Evolutionary conservation across 768 basidiomycete genomes (phyloP), one percentile per base, ranked within the genome.

Genomic region (Xerocomus spinulosus): DNA sequence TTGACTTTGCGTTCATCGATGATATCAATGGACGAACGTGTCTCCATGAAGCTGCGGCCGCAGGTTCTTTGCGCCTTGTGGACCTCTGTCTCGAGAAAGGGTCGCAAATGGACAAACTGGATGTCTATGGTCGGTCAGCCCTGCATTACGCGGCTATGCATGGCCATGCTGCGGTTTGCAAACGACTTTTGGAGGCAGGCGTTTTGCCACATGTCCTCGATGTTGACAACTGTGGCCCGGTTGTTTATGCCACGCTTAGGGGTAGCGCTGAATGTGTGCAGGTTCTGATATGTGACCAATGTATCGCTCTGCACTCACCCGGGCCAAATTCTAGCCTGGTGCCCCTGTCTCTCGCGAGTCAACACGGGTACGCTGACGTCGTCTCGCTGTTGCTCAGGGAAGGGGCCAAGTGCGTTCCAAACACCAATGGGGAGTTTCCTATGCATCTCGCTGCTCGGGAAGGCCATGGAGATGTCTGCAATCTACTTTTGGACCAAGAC

Each of bases 91-190:
- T 97, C 17, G 74, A 79, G 48, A 81, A 81, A 44, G 79, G 80
- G 14, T 80, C 91, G 3, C 70, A 79, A n/a, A 76, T 82, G 42
- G 80, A 83, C 57, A 87, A 81, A 55, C 71, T 79, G 18, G 96
- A 99, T 60, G 82, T 84, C 1, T 99, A 98, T 67, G 93, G 92
- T 25, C 87, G 96, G 4, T 87, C 90, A 7, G 85, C 94, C 4
- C 75, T 99, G 35, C 95, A 98, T 70, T 99, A 99, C 69, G 92
- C 92, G 14, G 87, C 91, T 18, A 92, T 97, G 83, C 84, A 92
- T 60, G 93, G 93, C 1, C 87, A 94, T 62, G 74, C 82, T 8
- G 67, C 64, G 20, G 79, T 95, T 48, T 92, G 90, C 66, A 79
- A 75, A 41, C 82, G 75, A 56, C 79, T 99, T 29, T 69, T 99